Percentiles rank a stretch among this genome's conserved stretches.
Conservation (phyloP, 805 yeast genomes). For the Yarrowia keelungensis region DNA sequence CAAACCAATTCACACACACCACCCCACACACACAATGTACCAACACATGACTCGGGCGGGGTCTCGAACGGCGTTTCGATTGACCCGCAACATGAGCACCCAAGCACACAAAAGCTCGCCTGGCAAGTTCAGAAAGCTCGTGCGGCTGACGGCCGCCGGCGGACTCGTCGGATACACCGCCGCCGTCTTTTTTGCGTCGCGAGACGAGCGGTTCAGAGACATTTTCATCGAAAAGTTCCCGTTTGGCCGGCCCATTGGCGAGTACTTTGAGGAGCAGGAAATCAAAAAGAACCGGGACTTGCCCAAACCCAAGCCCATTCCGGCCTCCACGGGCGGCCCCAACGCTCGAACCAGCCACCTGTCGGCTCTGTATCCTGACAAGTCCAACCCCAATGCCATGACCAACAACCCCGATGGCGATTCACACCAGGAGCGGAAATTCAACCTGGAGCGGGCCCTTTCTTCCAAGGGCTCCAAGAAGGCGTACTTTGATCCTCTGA, state of each 20-base stretch:
- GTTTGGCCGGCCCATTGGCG: conserved; percentile 38
- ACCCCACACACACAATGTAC: conserved; percentile 1
- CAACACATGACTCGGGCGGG: conserved; percentile 11
- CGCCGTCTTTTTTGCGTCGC: conserved; percentile 31
- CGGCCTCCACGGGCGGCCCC: background rate
- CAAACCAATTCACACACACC: background rate
- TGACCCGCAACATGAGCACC: conserved; percentile 15
- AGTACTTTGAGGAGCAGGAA: conserved; percentile 40
- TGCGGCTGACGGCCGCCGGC: background rate
- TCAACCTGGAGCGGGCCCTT: conserved; percentile 25
- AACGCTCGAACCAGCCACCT: conserved; percentile 11
- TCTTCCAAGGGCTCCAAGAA: conserved; percentile 13
- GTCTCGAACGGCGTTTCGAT: background rate
- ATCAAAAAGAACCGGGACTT: conserved; percentile 19
- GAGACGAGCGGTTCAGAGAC: conserved; percentile 39
- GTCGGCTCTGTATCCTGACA: conserved; percentile 30
- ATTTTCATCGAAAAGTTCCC: conserved; percentile 39
- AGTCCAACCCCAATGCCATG: conserved; percentile 12
- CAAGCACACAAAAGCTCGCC: conserved; percentile 16
- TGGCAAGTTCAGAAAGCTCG: conserved; percentile 12
- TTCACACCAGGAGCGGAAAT: conserved; percentile 26
- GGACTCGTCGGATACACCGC: conserved; percentile 27
- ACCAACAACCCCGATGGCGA: conserved; percentile 31
- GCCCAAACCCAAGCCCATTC: conserved; percentile 7
- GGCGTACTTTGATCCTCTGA: conserved; percentile 36